Evolutionary conservation across 2,329 filamentous ascomycete species (phyloP), one percentile per base, ranked within the genome.

Genomic region (Macrophomina pseudophaseolina): DNA sequence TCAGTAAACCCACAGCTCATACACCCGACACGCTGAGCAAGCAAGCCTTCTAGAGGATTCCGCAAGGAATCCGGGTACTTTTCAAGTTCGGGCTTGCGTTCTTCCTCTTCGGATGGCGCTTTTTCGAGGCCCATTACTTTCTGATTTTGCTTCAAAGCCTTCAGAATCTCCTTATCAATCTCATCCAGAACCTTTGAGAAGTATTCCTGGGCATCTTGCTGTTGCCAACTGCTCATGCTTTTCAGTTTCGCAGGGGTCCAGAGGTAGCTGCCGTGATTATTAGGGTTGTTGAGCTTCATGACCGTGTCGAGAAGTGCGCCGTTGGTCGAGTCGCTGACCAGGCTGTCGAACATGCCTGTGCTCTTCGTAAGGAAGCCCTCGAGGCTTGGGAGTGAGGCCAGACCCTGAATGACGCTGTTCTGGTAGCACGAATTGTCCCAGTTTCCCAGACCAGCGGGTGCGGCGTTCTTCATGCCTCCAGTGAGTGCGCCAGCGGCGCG

Each of bases 161-260:
- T 80, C 80, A 53, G 84, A 48, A 92, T 83, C 74, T 96, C 92
- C 73, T 90, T 90, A 73, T 97, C 92, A 33, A 97, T 83, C 72
- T 94, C 90, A 71, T 94, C 93, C 56, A 97, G 79, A 14, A 99
- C 85, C 73, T 94, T 96, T 16, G 93, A 94, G 73, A 92, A 97
- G 77, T 98, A 99, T 78, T 99, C 95, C 75, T 98, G 95, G 5
- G 95, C 95, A 79, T 99, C 95, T 79, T 99, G 95, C 76, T 98
- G 95, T 71, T 96, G 91, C 87, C 91, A 97, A 35, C 92, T 97
- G 78, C 90, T 94, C 90, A 98, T 96, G 9, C 90, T 94, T 79
- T 97, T 97, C 53, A 97, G 82, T 65, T 90, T 87, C 0, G 86
- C 82, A 0, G 92, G 91, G 6, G 93, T 93, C 92, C 92, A 97